Evolutionary conservation across 768 basidiomycete genomes (phyloP).

Genomic region (Gymnopilus dilepis): DNA sequence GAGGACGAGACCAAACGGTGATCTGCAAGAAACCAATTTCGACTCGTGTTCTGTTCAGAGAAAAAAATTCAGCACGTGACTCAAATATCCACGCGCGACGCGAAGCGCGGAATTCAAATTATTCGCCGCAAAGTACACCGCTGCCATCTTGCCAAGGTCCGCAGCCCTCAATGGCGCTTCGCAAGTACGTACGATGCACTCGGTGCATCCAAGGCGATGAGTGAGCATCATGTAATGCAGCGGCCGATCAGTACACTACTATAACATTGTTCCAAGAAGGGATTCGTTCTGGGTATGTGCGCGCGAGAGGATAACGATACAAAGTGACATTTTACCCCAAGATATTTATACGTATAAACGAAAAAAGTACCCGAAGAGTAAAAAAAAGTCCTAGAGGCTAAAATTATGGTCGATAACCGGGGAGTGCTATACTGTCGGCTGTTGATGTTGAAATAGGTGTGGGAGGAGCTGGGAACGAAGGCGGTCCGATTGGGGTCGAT

Average conservation of each 20-base stretch:
- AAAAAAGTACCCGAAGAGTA: neutral
- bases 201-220: neutral
- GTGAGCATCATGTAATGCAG: neutral
- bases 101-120: no score
- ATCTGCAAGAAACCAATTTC: neutral
- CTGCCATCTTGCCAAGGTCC: no score
- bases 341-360: slow-evolving; percentile 7
- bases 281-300: slow-evolving; percentile 11
- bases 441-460: slow-evolving; percentile 7
- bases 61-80: slow-evolving; percentile 22
- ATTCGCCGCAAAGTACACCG: no score
- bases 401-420: slow-evolving; percentile 34
- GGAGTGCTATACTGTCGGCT: slow-evolving; percentile 24
- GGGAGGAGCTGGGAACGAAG: neutral
- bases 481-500: neutral
- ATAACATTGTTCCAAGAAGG: slow-evolving; percentile 9
- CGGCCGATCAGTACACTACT: neutral
- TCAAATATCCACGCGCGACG: neutral
- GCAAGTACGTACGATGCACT: neutral
- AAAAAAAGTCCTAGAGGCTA: neutral
- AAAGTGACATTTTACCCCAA: slow-evolving; percentile 10
- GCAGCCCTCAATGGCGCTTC: no score
- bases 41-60: neutral
- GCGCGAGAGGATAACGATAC: slow-evolving; percentile 3
- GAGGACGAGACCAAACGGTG: neutral